phyloP scores from a whole-genome alignment of 2,329 filamentous ascomycete species.

The Colletotrichum chrysophilum region DNA sequence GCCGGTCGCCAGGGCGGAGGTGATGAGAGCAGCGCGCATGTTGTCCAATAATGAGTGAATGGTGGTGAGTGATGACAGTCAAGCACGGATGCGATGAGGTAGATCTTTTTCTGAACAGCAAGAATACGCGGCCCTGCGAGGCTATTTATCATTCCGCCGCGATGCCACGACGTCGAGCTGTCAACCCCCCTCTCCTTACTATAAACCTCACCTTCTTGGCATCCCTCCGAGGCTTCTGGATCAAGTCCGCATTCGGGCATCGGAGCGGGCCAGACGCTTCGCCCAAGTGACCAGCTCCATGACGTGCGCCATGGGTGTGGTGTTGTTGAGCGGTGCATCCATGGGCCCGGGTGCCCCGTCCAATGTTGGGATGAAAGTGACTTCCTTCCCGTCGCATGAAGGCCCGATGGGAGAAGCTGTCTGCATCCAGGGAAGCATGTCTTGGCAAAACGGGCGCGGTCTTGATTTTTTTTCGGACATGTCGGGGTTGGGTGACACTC shows the following conservation, averaged over 20 bases:
- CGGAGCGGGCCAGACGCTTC: not conserved
- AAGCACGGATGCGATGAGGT: not conserved
- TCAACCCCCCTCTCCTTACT: not conserved
- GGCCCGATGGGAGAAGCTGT: not conserved
- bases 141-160: conserved; percentile 4
- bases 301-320: conserved; percentile 17
- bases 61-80: not conserved
- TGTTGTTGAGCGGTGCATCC: not conserved
- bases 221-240: not conserved
- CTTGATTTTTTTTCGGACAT: not conserved
- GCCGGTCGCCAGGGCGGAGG: conserved; percentile 34
- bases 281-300: not conserved
- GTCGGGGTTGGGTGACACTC: not conserved
- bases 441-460: conserved; percentile 4
- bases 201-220: not conserved
- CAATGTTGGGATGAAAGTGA: not conserved
- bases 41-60: conserved; percentile 13
- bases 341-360: not conserved
- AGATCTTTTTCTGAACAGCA: not conserved
- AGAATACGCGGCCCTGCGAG: not conserved
- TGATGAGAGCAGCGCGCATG: conserved; percentile 32
- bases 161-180: not conserved
- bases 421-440: not conserved
- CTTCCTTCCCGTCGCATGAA: not conserved
- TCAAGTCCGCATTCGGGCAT: not conserved